Percentiles rank a stretch among this genome's conserved stretches.
These are phyloP conservation scores for Corymbia maculata DNA, from an alignment of 345 rosid species.

Conservation along the genomic window DNA sequence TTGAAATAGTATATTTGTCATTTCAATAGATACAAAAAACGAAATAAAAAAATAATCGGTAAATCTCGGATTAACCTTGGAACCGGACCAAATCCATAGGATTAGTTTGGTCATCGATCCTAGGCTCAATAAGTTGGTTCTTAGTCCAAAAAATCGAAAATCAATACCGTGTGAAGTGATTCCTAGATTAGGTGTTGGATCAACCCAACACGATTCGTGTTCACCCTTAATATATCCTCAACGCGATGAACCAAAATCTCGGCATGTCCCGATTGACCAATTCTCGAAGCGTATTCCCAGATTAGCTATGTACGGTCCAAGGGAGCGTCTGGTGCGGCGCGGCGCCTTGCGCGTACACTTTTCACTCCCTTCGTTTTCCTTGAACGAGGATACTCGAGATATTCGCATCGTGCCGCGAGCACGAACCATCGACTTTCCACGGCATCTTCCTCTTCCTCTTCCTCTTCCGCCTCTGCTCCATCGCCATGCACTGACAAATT, in stretches of 20 bases:
- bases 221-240: no score
- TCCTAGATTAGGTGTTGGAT: accelerated
- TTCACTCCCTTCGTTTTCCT: not conserved
- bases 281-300: not conserved
- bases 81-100: accelerated
- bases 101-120: not conserved
- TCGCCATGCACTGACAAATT: not conserved
- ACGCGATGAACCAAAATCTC: no score
- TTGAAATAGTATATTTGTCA: not conserved
- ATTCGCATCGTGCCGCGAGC: not conserved
- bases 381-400: not conserved
- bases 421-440: not conserved
- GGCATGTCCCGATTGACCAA: not conserved
- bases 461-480: not conserved
- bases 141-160: no score
- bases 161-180: accelerated
- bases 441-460: not conserved
- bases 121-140: accelerated
- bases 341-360: not conserved
- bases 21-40: not conserved
- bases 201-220: no score
- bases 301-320: not conserved
- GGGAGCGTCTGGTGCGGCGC: not conserved
- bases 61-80: accelerated
- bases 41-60: no score